These are phyloP conservation scores for Oenanthe javanica DNA, from an alignment of 140 eudicot genomes.

Conservation along the genomic window DNA sequence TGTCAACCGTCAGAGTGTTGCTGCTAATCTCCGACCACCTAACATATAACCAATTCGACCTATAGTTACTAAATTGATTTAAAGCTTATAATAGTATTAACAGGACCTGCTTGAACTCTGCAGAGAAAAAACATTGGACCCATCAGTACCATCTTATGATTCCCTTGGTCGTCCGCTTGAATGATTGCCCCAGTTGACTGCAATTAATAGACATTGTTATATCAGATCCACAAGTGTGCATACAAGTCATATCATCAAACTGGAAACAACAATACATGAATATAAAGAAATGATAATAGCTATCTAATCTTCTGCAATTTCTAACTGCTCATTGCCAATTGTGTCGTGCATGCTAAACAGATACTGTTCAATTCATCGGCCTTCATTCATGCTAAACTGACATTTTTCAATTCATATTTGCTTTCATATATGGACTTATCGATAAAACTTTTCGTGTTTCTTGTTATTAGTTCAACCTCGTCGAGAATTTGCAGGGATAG, in stretches of 20 bases:
- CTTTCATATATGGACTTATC: neutral
- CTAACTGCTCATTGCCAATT: neutral
- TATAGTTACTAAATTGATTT: neutral
- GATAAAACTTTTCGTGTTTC: neutral
- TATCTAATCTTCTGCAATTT: neutral
- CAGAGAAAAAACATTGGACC: neutral
- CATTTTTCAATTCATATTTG: neutral
- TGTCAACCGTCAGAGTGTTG: conserved; percentile 41
- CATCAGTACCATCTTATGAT: conserved; percentile 36
- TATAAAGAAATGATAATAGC: neutral
- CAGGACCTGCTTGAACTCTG: neutral
- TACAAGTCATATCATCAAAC: neutral
- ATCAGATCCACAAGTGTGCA: neutral
- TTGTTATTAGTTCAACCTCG: neutral
- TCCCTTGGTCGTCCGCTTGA: conserved; percentile 77
- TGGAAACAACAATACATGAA: neutral
- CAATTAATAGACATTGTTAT: conserved; percentile 7
- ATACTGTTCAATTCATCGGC: neutral
- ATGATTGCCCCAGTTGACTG: conserved; percentile 61
- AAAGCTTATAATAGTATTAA: neutral
- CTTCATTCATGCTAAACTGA: neutral
- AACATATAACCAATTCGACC: neutral
- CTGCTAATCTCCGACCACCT: conserved; percentile 86
- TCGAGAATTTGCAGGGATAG: neutral
- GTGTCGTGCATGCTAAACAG: neutral